Evolutionary conservation across 2,329 filamentous ascomycete genomes (phyloP).

Genomic region (Achaetomium macrosporum): DNA sequence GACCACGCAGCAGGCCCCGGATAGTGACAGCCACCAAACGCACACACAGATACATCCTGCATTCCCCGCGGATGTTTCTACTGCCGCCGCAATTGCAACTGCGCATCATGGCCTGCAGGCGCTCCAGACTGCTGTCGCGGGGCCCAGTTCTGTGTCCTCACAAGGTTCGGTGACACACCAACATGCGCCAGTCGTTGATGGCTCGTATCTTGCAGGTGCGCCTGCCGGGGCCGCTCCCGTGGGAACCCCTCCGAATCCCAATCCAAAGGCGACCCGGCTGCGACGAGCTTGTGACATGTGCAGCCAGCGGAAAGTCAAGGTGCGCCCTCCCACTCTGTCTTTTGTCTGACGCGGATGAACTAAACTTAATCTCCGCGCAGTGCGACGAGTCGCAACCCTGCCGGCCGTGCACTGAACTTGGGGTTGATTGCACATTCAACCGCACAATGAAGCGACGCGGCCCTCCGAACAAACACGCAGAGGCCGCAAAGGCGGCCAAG

Average conservation of each 20-base stretch:
- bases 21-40: constrained; percentile 1
- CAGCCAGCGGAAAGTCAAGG: constrained; percentile 56
- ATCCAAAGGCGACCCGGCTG: constrained; percentile 47
- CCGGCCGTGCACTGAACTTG: constrained; percentile 50
- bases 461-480: constrained; percentile 54
- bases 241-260: not conserved
- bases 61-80: constrained; percentile 12
- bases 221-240: not conserved
- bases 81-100: constrained; percentile 16
- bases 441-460: constrained; percentile 54
- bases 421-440: constrained; percentile 53
- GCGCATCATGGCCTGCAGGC: constrained; percentile 25
- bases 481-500: constrained; percentile 50
- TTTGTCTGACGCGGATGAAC: not conserved
- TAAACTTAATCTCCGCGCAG: constrained; percentile 23
- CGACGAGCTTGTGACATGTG: constrained; percentile 57
- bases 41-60: constrained; percentile 9
- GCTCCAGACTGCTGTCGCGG: constrained; percentile 23
- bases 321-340: constrained; percentile 18
- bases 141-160: constrained; percentile 5
- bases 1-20: constrained; percentile 3
- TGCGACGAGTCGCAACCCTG: constrained; percentile 55
- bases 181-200: constrained; percentile 12
- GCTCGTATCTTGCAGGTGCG: constrained; percentile 9
- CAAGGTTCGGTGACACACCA: constrained; percentile 15